Percentiles rank a stretch among this genome's conserved stretches.
These are phyloP conservation scores for Leccinum pachyderme DNA, from an alignment of 1,284 basidiomycete genomes.

Conservation along the genomic window DNA sequence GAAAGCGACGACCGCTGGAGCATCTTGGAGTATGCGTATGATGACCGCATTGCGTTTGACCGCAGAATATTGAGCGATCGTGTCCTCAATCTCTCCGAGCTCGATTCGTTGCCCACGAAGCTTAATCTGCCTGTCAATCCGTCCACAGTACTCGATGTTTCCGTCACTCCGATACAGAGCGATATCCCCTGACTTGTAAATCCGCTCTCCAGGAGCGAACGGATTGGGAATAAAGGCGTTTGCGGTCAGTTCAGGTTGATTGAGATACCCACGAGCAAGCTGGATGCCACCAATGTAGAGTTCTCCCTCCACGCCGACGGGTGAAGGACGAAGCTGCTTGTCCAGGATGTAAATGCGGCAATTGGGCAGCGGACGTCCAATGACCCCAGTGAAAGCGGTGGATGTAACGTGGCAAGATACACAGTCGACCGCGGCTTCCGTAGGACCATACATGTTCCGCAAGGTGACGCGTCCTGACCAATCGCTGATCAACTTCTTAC, in stretches of 20 bases:
- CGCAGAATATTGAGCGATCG: conserved; percentile 22
- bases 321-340: conserved; percentile 29
- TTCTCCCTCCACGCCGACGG: conserved; percentile 32
- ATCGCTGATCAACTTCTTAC: conserved; percentile 30
- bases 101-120: conserved; percentile 34
- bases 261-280: conserved; percentile 34
- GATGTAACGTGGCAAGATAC: conserved; percentile 29
- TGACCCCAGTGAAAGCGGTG: conserved; percentile 21
- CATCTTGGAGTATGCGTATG: conserved; percentile 25
- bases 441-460: conserved; percentile 37
- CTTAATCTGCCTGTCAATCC: conserved; percentile 29
- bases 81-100: conserved; percentile 32
- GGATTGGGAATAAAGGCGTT: conserved; percentile 27
- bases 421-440: conserved; percentile 34
- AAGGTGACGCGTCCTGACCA: conserved; percentile 29
- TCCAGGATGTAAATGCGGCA: conserved; percentile 35
- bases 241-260: conserved; percentile 27
- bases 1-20: conserved; percentile 31
- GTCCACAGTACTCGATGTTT: conserved; percentile 32
- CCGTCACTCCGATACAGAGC: conserved; percentile 27
- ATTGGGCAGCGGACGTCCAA: conserved; percentile 34
- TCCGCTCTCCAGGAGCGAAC: conserved; percentile 24
- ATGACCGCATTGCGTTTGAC: conserved; percentile 24
- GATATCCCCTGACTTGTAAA: conserved; percentile 32
- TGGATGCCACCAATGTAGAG: conserved; percentile 33